These are phyloP conservation scores for Penicillium crystallinum DNA, from an alignment of 495 filamentous ascomycete species.

Conservation along the genomic window DNA sequence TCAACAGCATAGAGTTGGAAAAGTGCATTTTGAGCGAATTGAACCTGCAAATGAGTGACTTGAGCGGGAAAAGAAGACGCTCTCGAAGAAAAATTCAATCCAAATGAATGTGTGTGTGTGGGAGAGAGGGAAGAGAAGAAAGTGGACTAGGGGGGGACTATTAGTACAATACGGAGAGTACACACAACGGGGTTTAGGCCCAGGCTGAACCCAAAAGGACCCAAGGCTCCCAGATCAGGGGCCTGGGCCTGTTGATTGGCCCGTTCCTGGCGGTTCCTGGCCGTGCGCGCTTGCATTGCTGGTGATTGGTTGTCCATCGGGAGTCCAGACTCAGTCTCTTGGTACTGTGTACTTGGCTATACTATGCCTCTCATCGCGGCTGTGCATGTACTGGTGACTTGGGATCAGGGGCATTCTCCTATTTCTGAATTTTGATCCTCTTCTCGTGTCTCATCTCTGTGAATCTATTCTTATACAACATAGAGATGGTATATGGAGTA, in stretches of 20 bases:
- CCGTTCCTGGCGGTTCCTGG: slow-evolving; percentile 9
- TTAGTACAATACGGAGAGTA: slow-evolving; percentile 3
- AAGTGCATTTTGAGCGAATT: slow-evolving; percentile 31
- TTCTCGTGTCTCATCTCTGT: too few relatives aligned
- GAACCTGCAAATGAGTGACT: slow-evolving; percentile 19
- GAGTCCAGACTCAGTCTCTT: neutral
- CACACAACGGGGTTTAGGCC: slow-evolving; percentile 1
- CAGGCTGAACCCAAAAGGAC: neutral
- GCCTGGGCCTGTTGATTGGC: slow-evolving; percentile 6
- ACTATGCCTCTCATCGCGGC: neutral
- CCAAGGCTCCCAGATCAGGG: slow-evolving; percentile 9
- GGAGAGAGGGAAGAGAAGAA: slow-evolving; percentile 15
- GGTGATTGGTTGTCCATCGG: slow-evolving; percentile 6
- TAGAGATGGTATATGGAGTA: too few relatives aligned
- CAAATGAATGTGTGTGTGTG: slow-evolving; percentile 28
- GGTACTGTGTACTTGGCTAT: slow-evolving; percentile 5
- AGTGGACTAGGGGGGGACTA: slow-evolving; percentile 13
- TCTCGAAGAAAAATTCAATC: slow-evolving; percentile 12
- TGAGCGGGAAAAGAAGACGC: slow-evolving; percentile 20
- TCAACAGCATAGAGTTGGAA: slow-evolving; percentile 38
- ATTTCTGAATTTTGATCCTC: too few relatives aligned
- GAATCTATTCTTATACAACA: too few relatives aligned
- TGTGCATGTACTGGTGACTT: slow-evolving; percentile 1
- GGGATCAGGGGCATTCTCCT: neutral
- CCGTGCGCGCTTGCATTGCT: neutral